Percentiles rank a stretch among this genome's conserved stretches.
Evolutionary conservation across 108 stramenopile genomes (phyloP).

Genomic region (Tribonema minus): DNA sequence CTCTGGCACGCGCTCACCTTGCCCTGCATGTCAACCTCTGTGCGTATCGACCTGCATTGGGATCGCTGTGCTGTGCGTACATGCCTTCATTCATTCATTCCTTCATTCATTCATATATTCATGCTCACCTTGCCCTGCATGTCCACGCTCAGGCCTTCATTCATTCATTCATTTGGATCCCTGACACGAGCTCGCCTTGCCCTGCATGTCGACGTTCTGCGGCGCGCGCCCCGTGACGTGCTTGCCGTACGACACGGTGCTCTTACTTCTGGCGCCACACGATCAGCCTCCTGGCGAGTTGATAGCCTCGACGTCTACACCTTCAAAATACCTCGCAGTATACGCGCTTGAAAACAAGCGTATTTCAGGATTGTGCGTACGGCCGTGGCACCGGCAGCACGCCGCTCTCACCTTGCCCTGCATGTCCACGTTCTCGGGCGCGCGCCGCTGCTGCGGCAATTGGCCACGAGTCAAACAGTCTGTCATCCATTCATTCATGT

Average conservation of each 20-base stretch:
- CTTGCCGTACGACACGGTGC: too few relatives aligned
- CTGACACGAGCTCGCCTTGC: too few relatives aligned
- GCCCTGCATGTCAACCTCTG: neutral
- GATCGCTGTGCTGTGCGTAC: neutral
- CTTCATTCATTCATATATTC: neutral
- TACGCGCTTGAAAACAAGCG: too few relatives aligned
- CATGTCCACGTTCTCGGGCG: neutral
- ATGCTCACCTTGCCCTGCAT: conserved; percentile 17
- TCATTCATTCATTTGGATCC: neutral
- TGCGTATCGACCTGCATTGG: neutral
- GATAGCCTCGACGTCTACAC: too few relatives aligned
- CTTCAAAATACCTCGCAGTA: too few relatives aligned
- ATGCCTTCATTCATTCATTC: neutral
- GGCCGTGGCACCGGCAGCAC: too few relatives aligned
- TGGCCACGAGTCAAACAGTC: too few relatives aligned
- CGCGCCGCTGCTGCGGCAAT: neutral
- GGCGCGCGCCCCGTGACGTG: conserved; percentile 10
- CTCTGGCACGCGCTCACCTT: too few relatives aligned
- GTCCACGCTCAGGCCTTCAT: neutral
- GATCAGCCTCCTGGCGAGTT: too few relatives aligned
- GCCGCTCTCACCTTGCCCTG: too few relatives aligned
- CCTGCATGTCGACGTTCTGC: conserved; percentile 11
- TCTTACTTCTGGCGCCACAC: too few relatives aligned
- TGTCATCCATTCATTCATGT: neutral
- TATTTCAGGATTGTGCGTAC: too few relatives aligned